A percentile compares a stretch with the other conserved stretches of the same genome.
Conservation (phyloP, 768 basidiomycete species). For the Boletus huronensis region DNA sequence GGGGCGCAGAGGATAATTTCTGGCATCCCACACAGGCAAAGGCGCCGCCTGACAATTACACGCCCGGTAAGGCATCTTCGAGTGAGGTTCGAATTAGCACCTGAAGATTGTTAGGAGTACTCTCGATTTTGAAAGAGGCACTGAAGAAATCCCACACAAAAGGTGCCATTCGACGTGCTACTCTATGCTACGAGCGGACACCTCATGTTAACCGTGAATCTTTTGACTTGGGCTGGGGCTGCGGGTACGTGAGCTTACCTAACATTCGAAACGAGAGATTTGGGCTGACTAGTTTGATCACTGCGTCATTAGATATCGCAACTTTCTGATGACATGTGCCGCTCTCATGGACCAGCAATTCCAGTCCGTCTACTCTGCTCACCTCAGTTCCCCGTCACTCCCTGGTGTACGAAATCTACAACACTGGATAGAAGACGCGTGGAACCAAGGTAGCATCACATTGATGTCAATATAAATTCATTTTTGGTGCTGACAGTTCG, state of each 20-base stretch:
- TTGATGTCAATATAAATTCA: neutral
- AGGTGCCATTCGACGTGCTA: conserved; percentile 51
- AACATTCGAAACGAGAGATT: conserved; percentile 2
- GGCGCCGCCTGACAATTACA: conserved; percentile 53
- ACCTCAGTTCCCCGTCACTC: conserved; percentile 51
- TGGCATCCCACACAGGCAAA: conserved; percentile 53
- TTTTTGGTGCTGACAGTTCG: neutral
- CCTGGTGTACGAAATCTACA: conserved; percentile 79
- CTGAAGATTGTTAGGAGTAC: conserved; percentile 47
- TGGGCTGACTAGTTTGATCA: neutral
- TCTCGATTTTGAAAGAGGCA: conserved; percentile 57
- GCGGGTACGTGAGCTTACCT: conserved; percentile 46
- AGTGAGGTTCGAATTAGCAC: conserved; percentile 3
- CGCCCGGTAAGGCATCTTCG: conserved; percentile 55
- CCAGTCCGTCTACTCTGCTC: conserved; percentile 59
- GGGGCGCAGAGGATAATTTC: conserved; percentile 38
- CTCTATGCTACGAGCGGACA: conserved; percentile 58
- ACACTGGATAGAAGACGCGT: conserved; percentile 76
- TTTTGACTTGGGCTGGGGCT: conserved; percentile 73
- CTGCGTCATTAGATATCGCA: conserved; percentile 60
- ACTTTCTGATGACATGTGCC: conserved; percentile 76
- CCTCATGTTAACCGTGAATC: conserved; percentile 56
- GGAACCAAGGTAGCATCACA: conserved; percentile 52
- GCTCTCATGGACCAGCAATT: conserved; percentile 62
- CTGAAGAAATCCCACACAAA: conserved; percentile 49